Evolutionary conservation across 108 stramenopile genomes (phyloP), one percentile per base, ranked within the genome.

Genomic region (Cylindrotheca closterium): DNA sequence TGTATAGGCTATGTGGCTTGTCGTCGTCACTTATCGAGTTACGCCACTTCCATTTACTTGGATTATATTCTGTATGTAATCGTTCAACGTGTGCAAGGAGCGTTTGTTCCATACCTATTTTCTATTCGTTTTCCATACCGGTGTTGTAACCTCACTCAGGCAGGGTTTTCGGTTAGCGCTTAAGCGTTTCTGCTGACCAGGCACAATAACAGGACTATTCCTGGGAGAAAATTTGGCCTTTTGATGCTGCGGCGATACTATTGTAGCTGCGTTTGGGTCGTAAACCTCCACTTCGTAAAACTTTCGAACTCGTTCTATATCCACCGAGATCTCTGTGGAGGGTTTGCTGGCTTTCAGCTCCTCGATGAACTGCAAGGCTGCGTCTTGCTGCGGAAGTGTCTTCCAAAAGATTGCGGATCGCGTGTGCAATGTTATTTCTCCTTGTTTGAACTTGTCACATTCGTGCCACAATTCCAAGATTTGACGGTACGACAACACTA

Each of bases 331-430:
- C 33, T 73, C 75, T 22, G 53, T 52, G 18, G 5, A 51, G 3
- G 51, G 51, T 15, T 63, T 74, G 30, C 48, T 50, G 17, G 58
- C 73, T 4, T 68, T 19, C 1, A 72, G 60, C 26, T 55, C 68
- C 49, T 60, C 51, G 30, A 80, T 51, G 47, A 74, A 65, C 34
- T 60, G 47, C 51, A 67, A 23, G 8, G 82, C 83, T n/a, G 51
- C 57, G 2, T 67, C 63, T 5, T 61, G 51, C 61, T 88, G 87
- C 42, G 68, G 53, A 10, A 78, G 68, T 42, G 42, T 75, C 30
- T 56, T 24, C 29, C 70, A 77, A 46, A 71, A 86, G 1, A 89
- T 63, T 3, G 80, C 84, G 2, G 78, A 79, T 52, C 80, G 74
- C n/a, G n/a, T n/a, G 56, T 89, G 85, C 33, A 85, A 84, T 42